Evolutionary conservation across 2,329 filamentous ascomycete species (phyloP).

Genomic region (Escovopsis weberi): DNA sequence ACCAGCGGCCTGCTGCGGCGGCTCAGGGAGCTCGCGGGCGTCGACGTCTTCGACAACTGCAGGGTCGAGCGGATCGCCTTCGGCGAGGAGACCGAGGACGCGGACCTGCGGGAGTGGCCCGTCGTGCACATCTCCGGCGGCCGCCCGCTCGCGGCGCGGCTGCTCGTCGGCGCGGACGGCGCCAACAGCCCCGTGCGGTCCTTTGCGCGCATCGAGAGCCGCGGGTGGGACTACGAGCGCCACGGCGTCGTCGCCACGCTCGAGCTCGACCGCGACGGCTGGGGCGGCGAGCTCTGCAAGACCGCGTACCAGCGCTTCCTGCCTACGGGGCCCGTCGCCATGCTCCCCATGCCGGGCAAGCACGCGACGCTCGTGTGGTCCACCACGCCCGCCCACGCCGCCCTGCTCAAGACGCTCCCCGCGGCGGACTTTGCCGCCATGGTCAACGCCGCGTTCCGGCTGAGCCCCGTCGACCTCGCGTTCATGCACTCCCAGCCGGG

Average conservation of each 20-base stretch:
- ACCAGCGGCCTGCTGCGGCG: conserved; percentile 62
- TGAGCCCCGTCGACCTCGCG: conserved; percentile 62
- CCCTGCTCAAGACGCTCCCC: conserved; percentile 61
- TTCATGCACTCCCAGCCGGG: conserved; percentile 58
- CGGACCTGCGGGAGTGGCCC: conserved; percentile 80
- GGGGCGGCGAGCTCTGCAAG: conserved; percentile 41
- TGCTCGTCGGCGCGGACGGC: conserved; percentile 86
- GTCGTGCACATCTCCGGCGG: conserved; percentile 59
- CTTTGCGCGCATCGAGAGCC: conserved; percentile 73
- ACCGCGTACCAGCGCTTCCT: conserved; percentile 93
- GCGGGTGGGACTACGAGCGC: conserved; percentile 86
- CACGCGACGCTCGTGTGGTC: conserved; percentile 87
- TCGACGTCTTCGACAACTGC: conserved; percentile 61
- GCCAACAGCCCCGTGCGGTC: conserved; percentile 85
- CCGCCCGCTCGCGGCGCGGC: conserved; percentile 57
- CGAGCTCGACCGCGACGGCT: conserved; percentile 48
- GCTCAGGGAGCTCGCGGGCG: conserved; percentile 52
- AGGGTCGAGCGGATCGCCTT: conserved; percentile 68
- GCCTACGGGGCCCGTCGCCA: conserved; percentile 78
- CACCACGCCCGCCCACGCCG: conserved; percentile 67
- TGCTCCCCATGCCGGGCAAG: conserved; percentile 77
- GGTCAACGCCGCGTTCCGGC: conserved; percentile 86
- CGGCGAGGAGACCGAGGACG: conserved; percentile 50
- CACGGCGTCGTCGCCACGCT: conserved; percentile 88
- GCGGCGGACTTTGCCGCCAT: conserved; percentile 64